Evolutionary conservation across 495 filamentous ascomycete genomes (phyloP), one percentile per base, ranked within the genome.

Genomic region (Penicillium lagena): DNA sequence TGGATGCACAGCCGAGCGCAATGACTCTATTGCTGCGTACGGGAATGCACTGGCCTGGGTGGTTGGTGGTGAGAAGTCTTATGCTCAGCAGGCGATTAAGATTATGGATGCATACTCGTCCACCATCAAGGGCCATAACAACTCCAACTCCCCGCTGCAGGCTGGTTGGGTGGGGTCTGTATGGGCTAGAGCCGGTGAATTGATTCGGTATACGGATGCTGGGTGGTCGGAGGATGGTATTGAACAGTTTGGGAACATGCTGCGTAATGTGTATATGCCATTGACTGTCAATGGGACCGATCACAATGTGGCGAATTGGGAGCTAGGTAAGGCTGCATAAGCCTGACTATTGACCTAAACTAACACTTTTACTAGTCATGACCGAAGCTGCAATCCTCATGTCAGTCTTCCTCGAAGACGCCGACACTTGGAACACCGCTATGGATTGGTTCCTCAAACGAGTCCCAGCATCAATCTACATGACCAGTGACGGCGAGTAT

Each of bases 21-120:
- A 55, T 11, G 60, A 61, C 42, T 51, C 54, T 1, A 50, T 63
- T 22, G 47, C 60, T 15, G 60, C 60, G 13, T 63, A 58, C 39
- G 45, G 43, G 3, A 63, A 58, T 34, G 46, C 58, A 7, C 29
- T 63, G 7, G 60, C 58, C 9, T 63, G 49, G 47, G 42, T 32
- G 13, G 40, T 61, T 10, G 46, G 43, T 12, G 52, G 49, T 1
- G 39, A 29, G 6, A 12, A 40, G 15, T n/a, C 11, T 9, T 61
- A 59, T 30, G 60, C 58, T 11, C 15, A 54, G 7, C 46, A 51
- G 31, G 54, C 60, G 2, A 63, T 63, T 29, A 30, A 43, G 1
- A 45, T 51, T 12, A 63, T 63, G 55, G 51, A 63, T 41, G 52
- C 52, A 7, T 63, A 47, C 41, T 46, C 49, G 4, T 27, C 37